Base-by-base conservation (phyloP, 163 green algal genomes). In the Chloromonas sp. region DNA sequence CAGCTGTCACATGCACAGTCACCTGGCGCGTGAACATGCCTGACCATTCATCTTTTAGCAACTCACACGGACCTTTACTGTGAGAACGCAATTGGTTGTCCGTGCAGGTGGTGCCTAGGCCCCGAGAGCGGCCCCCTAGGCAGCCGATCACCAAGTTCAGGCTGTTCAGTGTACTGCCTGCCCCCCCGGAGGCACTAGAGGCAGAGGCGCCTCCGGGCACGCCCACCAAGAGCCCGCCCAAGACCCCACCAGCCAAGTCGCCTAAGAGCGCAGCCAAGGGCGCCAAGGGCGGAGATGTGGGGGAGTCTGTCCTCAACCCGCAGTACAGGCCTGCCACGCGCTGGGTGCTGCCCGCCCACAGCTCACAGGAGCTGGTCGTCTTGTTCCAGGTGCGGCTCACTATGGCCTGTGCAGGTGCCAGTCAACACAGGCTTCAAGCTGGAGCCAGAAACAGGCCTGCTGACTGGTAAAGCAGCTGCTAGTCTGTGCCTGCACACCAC, bases 261-360 rank as follows among this genome's bases (percentile, higher is more conserved):
- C 14, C 81, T 57, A 84, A 84, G 66, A 14, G 57, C 8, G 58
- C 11, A 2, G 36, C 61, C 71, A 88, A 88, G 70, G 83, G 77
- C 61, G 87, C 14, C 82, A 87, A 88, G 79, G 88, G 82, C 36
- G 81, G n/a, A 71, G 83, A 83, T 66, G 70, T 84, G 77, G 78
- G 83, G 77, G 81, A 66, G 77, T 66, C 80, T 13, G 8, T 57
- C 3, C 81, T 79, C 15, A 84, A 84, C 62, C 62, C 81, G 1
- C 66, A 71, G n/a, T 84, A 87, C 60, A 79, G 84, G 3, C 82
- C 83, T 61, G 77, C 89, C 61, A 89, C 87, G 0, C 89, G 94
- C 5, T 97, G 94, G 94, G 87, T 96, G 2, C 88, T 97, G 58
- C 92, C 92, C 0, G 83, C 93, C 0, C 86, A 89, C 58, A 82